Conservation (phyloP, 2,329 filamentous ascomycete genomes). For the Westerdykella aurantiaca region DNA sequence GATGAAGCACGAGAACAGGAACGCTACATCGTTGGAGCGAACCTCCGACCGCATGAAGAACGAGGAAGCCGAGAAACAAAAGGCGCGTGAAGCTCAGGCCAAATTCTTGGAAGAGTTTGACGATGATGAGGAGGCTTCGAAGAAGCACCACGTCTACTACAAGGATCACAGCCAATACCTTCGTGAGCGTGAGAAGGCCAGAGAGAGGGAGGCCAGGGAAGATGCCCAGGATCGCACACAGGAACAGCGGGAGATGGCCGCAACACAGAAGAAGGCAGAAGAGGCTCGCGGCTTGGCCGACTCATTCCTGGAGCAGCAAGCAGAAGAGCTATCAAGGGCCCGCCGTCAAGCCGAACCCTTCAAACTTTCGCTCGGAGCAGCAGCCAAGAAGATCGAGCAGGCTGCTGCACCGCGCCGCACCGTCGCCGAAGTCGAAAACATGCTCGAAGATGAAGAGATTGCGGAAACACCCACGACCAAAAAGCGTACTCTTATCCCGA, state of each 20-base stretch:
- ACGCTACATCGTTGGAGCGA: slow-evolving; percentile 77
- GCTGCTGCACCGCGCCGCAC: slow-evolving; percentile 61
- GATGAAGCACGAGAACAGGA: slow-evolving; percentile 80
- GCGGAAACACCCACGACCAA: slow-evolving; percentile 58
- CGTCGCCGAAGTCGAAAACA: slow-evolving; percentile 86
- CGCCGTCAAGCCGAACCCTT: slow-evolving; percentile 61
- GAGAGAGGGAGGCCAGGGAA: slow-evolving; percentile 64
- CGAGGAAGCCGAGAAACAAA: slow-evolving; percentile 60
- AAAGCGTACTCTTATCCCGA: slow-evolving; percentile 61
- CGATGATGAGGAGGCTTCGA: slow-evolving; percentile 72
- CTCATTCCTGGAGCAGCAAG: slow-evolving; percentile 81
- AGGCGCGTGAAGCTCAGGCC: slow-evolving; percentile 61
- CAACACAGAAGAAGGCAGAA: slow-evolving; percentile 66
- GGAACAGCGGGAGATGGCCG: slow-evolving; percentile 69
- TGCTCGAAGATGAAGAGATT: slow-evolving; percentile 85
- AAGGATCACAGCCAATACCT: slow-evolving; percentile 79
- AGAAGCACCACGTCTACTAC: slow-evolving; percentile 77
- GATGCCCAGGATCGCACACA: slow-evolving; percentile 78
- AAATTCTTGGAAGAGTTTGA: slow-evolving; percentile 77
- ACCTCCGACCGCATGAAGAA: slow-evolving; percentile 75
- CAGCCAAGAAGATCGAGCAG: slow-evolving; percentile 65
- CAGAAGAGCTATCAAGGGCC: slow-evolving; percentile 59
- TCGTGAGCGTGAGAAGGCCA: slow-evolving; percentile 68
- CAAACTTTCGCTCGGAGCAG: slow-evolving; percentile 84
- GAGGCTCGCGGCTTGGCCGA: slow-evolving; percentile 80